Evolutionary conservation across 148 eudicot species (phyloP).

Genomic region (Rhododendron ovatum): DNA sequence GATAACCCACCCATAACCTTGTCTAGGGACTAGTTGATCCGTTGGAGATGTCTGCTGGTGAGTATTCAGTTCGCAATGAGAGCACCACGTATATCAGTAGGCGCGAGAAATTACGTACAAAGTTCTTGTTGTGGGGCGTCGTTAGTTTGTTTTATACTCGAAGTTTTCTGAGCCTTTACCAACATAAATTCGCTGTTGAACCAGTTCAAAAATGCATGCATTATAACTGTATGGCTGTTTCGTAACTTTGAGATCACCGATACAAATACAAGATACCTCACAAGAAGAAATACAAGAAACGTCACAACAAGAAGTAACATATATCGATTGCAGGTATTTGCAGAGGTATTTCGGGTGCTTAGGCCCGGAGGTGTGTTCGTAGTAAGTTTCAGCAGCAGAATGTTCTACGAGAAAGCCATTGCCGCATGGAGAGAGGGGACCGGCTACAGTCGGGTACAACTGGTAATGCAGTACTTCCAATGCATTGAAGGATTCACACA

Average conservation of each 20-base stretch:
- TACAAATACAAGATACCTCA: background rate
- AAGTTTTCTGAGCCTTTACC: background rate
- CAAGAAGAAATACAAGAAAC: background rate
- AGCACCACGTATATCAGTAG: too few relatives aligned
- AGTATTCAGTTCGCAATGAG: background rate
- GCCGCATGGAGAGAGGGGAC: conserved; percentile 64
- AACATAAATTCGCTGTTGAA: background rate
- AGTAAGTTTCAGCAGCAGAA: conserved; percentile 62
- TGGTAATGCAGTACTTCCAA: conserved; percentile 58
- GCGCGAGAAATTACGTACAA: too few relatives aligned
- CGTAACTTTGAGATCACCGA: background rate
- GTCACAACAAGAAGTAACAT: background rate
- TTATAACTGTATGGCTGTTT: background rate
- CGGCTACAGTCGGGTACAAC: conserved; percentile 46
- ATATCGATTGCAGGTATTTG: conserved; percentile 42
- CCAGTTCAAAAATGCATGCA: background rate
- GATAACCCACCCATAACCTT: background rate
- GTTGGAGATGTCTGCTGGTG: background rate
- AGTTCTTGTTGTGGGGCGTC: background rate
- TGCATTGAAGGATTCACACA: conserved; percentile 61
- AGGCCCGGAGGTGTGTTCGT: conserved; percentile 71
- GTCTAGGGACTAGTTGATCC: background rate
- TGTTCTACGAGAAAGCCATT: conserved; percentile 72
- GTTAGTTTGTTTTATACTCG: background rate
- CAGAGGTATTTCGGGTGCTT: conserved; percentile 57